These are phyloP conservation scores for Penicillium sp. DNA, from an alignment of 2,329 filamentous ascomycete species.

Conservation along the genomic window DNA sequence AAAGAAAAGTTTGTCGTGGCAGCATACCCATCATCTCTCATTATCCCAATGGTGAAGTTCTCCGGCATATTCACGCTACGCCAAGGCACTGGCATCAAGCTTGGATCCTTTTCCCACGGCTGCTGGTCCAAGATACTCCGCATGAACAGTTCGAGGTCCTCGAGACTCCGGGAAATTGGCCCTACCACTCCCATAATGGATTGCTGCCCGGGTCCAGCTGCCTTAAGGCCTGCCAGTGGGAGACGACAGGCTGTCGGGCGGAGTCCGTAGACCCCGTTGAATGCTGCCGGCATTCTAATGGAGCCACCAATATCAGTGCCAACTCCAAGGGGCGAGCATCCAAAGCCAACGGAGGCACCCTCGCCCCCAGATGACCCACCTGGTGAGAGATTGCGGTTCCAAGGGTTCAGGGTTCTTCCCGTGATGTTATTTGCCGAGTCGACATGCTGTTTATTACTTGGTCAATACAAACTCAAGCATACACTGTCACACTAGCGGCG, in stretches of 20 bases:
- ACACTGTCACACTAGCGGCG: slow-evolving; percentile 33
- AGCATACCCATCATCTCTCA: too few species aligned
- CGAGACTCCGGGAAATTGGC: not conserved
- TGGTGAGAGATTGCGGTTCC: slow-evolving; percentile 66
- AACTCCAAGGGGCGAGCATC: slow-evolving; percentile 64
- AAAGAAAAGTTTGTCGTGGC: too few species aligned
- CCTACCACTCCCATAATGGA: slow-evolving; percentile 39
- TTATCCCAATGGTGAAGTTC: too few species aligned
- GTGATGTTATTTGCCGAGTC: slow-evolving; percentile 70
- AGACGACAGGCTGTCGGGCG: slow-evolving; percentile 43
- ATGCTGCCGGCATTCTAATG: slow-evolving; percentile 48
- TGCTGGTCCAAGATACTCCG: not conserved
- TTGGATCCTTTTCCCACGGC: not conserved
- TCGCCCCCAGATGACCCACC: slow-evolving; percentile 73
- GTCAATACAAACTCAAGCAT: too few species aligned
- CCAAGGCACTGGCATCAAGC: not conserved
- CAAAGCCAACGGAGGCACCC: slow-evolving; percentile 60
- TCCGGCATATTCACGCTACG: too few species aligned
- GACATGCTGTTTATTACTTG: too few species aligned
- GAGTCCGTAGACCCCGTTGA: slow-evolving; percentile 48
- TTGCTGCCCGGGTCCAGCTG: slow-evolving; percentile 38
- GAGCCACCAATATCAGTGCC: slow-evolving; percentile 65
- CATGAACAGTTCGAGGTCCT: not conserved
- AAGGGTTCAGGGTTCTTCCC: slow-evolving; percentile 66
- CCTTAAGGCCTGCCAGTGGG: slow-evolving; percentile 39